Base-by-base conservation (phyloP, 202 grass and related monocot species). In the Setaria italica region DNA sequence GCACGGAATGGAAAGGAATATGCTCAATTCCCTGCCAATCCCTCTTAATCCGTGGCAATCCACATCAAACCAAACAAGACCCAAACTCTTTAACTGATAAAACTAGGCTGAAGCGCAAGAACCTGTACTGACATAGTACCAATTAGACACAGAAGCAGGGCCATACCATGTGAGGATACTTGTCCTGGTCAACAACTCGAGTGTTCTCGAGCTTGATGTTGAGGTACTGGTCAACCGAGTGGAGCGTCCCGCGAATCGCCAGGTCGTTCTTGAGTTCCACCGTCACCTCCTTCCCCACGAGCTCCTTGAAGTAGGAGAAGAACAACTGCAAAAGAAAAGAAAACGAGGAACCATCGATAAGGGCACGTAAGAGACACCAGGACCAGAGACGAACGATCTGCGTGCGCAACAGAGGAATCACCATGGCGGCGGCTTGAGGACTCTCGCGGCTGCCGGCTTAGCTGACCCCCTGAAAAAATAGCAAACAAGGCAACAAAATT, bases 131-230 rank as follows among this genome's bases (percentile, higher is more conserved):
- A 35, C 30, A 65, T 47, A 73, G 43, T 6, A 34, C 33, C 12
- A 55, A 83, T 70, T 8, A 15, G 29, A 29, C 39, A 58, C 37
- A 13, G 50, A 30, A 25, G 75, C 45, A 59, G 42, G 12, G 10
- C 10, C 69, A 62, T 97, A 98, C 95, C 95, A 98, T 95, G 84
- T 98, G 95, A 33, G 95, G 95, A 20, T 90, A 98, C 80, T 98
- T 98, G 64, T 98, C 93, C 83, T 92, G 86, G 83, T 94, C 93
- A 11, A 98, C 95, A 55, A 98, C 91, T 2, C 91, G 91, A 11
- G 93, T 98, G 85, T 93, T 98, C 84, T 98, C 95, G 32, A 98
- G 93, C 88, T 98, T 98, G 90, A 98, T 98, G 80, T 98, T 98
- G 77, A 98, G 92, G 85, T 98, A 98, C 79, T 95, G 95, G 58